Evolutionary conservation across 768 basidiomycete genomes (phyloP), one percentile per base, ranked within the genome.

Genomic region (Lactarius evosmus): DNA sequence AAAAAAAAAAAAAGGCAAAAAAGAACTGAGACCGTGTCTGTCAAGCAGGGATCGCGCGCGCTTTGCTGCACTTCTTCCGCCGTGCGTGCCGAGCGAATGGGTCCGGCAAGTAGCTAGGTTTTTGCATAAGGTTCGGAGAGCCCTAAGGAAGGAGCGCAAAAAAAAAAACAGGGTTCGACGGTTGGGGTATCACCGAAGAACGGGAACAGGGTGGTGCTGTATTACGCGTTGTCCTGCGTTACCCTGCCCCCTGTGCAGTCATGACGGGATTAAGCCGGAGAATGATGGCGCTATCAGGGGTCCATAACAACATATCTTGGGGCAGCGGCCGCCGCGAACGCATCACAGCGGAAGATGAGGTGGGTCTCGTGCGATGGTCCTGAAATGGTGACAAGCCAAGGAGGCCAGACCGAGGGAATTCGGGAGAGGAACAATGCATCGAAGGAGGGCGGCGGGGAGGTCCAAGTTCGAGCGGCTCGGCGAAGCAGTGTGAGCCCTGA

Each of bases 151-250:
- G 58, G 51, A 40, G 27, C 11, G 58, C 29, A 38, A 27, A 41
- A 54, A 25, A 25, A 58, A 50, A 59, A 59, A 36, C 62, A 63
- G 62, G 52, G 63, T 60, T 64, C 50, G 57, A 56, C 52, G 29
- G n/a, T 49, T 36, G 46, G 25, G 22, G 32, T 27, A 50, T 56
- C 58, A 65, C 63, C 63, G 55, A 56, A 51, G 54, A 65, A 65
- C 63, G 54, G 60, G 63, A 58, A 65, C 36, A 56, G 25, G 63
- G 22, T 49, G 22, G 14, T 27, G 25, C 25, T 49, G 46, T 9
- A 54, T 58, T 58, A 54, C 57, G 52, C 51, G n/a, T 46, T 46
- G n/a, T 46, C 38, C 29, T 29, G 51, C 40, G 16, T 19, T 22
- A 16, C 56, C 27, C 56, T 3, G 16, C 34, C 3, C 33, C 16